These are phyloP conservation scores for Amanita molliuscula DNA, from an alignment of 768 basidiomycete species.

Conservation along the genomic window DNA sequence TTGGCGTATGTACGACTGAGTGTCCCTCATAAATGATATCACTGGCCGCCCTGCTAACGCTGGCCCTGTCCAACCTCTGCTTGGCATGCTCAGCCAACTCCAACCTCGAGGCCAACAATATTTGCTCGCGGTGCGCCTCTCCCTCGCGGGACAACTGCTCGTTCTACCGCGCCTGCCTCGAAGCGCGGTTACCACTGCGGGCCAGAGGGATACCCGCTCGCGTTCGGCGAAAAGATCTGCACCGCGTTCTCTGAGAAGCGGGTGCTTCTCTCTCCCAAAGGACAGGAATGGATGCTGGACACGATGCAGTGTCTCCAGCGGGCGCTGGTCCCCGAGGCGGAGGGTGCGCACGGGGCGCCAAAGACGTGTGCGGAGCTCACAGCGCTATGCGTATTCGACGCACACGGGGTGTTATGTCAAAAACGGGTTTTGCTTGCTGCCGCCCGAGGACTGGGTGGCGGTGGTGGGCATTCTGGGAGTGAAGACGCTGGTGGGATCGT, in stretches of 20 bases:
- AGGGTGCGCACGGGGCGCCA: constrained; percentile 9
- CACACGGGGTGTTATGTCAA: constrained; percentile 30
- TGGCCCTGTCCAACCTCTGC: neutral
- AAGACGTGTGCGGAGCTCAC: constrained; percentile 22
- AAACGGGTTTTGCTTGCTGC: constrained; percentile 31
- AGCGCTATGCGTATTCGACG: constrained; percentile 28
- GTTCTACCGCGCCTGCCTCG: constrained; percentile 36
- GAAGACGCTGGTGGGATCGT: constrained; percentile 18
- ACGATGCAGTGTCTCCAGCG: constrained; percentile 38
- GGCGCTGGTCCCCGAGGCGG: constrained; percentile 26
- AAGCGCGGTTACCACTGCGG: constrained; percentile 36
- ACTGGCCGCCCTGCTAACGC: too few relatives aligned
- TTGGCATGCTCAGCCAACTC: neutral
- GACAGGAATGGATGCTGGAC: constrained; percentile 31
- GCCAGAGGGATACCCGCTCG: constrained; percentile 29
- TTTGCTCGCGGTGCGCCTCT: too few relatives aligned
- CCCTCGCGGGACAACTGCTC: constrained; percentile 28
- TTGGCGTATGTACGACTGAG: constrained; percentile 19
- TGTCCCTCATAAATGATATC: too few relatives aligned
- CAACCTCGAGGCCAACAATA: too few relatives aligned
- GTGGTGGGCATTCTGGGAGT: constrained; percentile 26
- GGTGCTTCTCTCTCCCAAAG: constrained; percentile 17
- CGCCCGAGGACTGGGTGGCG: constrained; percentile 23
- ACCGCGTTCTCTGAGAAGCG: constrained; percentile 23
- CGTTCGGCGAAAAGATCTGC: constrained; percentile 30